Conservation (phyloP, 2,329 filamentous ascomycete genomes). For the Remersonia thermophila region DNA sequence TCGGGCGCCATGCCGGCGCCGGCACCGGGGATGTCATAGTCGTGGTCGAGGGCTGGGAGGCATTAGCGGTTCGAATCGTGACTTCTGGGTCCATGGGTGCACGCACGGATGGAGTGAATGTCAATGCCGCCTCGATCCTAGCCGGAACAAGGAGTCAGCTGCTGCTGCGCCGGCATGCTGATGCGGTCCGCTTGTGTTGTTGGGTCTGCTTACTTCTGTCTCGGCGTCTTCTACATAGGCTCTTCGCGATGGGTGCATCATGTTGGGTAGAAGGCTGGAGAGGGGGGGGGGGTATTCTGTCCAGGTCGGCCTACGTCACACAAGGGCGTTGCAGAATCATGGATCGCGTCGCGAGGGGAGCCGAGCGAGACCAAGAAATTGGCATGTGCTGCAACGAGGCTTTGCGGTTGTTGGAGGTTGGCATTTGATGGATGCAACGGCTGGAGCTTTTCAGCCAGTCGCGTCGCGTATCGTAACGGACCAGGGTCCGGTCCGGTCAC, state of each 20-base stretch:
- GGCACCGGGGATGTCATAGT: conserved; percentile 66
- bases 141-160: conserved; percentile 18
- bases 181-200: too few relatives aligned
- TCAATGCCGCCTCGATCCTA: conserved; percentile 30
- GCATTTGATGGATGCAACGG: too few relatives aligned
- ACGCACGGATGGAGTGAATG: conserved; percentile 36
- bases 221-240: conserved; percentile 85
- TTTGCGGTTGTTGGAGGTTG: too few relatives aligned
- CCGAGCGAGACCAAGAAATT: too few relatives aligned
- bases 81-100: neutral
- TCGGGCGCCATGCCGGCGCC: conserved; percentile 59
- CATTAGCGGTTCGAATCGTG: conserved; percentile 7
- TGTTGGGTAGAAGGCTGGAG: too few relatives aligned
- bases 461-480: too few relatives aligned
- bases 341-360: too few relatives aligned
- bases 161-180: too few relatives aligned
- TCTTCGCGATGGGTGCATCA: conserved; percentile 79
- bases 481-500: too few relatives aligned
- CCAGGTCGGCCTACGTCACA: neutral
- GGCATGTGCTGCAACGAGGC: too few relatives aligned
- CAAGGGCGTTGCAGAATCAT: neutral
- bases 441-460: too few relatives aligned
- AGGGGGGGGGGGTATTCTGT: neutral
- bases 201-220: conserved; percentile 43
- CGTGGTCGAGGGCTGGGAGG: conserved; percentile 47